Evolutionary conservation across 768 basidiomycete genomes (phyloP).

Genomic region (Myochromella boudieri): DNA sequence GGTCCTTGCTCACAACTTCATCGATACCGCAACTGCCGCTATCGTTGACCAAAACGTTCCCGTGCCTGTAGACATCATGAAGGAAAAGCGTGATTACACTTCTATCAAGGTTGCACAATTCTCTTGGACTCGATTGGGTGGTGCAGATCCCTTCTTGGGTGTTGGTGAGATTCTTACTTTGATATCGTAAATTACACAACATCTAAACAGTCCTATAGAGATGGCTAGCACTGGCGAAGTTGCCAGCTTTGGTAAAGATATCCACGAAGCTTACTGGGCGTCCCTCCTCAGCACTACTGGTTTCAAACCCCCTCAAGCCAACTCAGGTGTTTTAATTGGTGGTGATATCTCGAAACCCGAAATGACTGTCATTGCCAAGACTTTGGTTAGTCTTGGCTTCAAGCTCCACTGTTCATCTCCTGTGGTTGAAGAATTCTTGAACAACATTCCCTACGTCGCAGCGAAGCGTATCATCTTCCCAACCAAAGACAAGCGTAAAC

Average conservation of each 20-base stretch:
- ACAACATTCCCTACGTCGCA: constrained; percentile 69
- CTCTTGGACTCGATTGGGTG: constrained; percentile 94
- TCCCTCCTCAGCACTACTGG: constrained; percentile 94
- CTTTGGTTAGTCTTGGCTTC: constrained; percentile 85
- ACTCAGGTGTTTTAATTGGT: constrained; percentile 89
- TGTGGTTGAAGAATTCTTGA: constrained; percentile 78
- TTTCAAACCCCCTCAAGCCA: constrained; percentile 84
- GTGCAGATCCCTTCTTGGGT: constrained; percentile 96
- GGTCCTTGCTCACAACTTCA: constrained; percentile 96
- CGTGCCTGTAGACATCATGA: constrained; percentile 90
- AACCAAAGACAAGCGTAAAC: constrained; percentile 91
- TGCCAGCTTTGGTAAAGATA: constrained; percentile 89
- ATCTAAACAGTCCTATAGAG: constrained; percentile 46
- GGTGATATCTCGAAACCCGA: constrained; percentile 89
- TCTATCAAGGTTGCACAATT: constrained; percentile 98
- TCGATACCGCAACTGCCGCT: constrained; percentile 88
- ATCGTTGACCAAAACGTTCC: constrained; percentile 87
- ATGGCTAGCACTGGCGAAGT: constrained; percentile 99
- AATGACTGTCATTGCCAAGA: constrained; percentile 79
- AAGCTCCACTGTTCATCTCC: constrained; percentile 89
- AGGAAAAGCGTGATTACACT: constrained; percentile 83
- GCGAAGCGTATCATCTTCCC: constrained; percentile 96
- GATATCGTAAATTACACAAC: background rate
- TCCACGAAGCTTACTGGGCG: constrained; percentile 96
- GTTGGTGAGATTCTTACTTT: constrained; percentile 61